Base-by-base conservation (phyloP, 805 yeast species). In the Lachancea sp. region DNA sequence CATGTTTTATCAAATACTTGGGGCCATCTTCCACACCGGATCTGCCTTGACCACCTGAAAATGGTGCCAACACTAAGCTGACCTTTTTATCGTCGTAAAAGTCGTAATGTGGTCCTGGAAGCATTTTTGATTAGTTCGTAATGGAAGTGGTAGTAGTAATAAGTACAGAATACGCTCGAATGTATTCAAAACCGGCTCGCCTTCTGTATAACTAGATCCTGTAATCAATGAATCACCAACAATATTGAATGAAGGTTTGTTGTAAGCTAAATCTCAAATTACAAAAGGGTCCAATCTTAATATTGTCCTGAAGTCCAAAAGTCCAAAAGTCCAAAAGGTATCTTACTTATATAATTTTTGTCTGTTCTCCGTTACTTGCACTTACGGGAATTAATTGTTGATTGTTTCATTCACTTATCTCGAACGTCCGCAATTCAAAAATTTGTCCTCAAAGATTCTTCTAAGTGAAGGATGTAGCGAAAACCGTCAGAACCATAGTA, bases 11-110 rank as follows among this genome's bases (percentile, higher is more conserved):
- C 49, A 90, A 68, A 61, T 77, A 82, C 45, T 78, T 74, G n/a
- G 98, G 97, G 25, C 97, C 98, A 37, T 77, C 73, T 57, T 90
- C 98, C 29, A 90, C 97, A 48, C 98, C 98, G 18, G 79, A 74
- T 57, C 86, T 85, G 29, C 87, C 89, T 63, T 90, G 98, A 46
- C 98, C 98, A 18, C 97, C 97, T 26, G 88, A 77, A 64, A 90
- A 92, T 38, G 97, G 97, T 0, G 96, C 97, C 15, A 80, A 70
- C 45, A 92, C 76, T 40, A 90, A 68, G n/a, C 87, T 74, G 26
- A 79, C 75, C 38, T 74, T 68, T 17, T 46, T 45, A 13, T 46
- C 44, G 16, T 42, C 70, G 54, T 73, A 74, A 56, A 68, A 78
- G 45, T 77, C 75, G 69, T 70, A 83, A 34, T 64, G 48, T 38